phyloP scores from a whole-genome alignment of 257 asterid genomes.

The Solanum dulcamara region DNA sequence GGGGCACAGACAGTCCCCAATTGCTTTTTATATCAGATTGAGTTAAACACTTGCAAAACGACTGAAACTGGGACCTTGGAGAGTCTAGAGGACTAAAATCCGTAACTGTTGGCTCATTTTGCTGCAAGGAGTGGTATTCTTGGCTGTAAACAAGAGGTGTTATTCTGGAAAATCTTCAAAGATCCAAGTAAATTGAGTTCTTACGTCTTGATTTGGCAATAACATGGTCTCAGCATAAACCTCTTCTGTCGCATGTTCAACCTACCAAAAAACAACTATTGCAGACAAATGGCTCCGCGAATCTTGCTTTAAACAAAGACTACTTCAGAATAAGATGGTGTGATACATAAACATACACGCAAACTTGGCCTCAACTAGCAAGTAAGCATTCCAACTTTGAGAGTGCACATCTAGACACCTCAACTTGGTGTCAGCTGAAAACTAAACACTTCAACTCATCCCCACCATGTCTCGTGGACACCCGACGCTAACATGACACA shows the following conservation, averaged over 20 bases:
- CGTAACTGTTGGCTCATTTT: constrained; percentile 33
- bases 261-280: constrained; percentile 25
- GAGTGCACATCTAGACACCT: neutral
- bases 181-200: constrained; percentile 1
- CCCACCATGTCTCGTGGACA: neutral
- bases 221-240: constrained; percentile 59
- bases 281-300: neutral
- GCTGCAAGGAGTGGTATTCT: constrained; percentile 22
- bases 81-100: constrained; percentile 25
- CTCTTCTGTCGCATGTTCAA: constrained; percentile 65
- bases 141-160: neutral
- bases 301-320: neutral
- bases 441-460: neutral
- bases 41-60: constrained; percentile 65
- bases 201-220: constrained; percentile 54
- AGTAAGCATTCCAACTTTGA: neutral
- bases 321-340: neutral
- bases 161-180: neutral
- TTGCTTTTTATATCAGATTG: constrained; percentile 68
- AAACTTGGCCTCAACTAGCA: neutral
- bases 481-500: rapidly evolving
- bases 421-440: neutral
- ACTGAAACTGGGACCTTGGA: constrained; percentile 35
- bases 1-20: constrained; percentile 61
- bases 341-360: neutral